A percentile compares a stretch with the other conserved stretches of the same genome.
Conservation (phyloP, 805 yeast genomes). For the Soucietia sequanensis region DNA sequence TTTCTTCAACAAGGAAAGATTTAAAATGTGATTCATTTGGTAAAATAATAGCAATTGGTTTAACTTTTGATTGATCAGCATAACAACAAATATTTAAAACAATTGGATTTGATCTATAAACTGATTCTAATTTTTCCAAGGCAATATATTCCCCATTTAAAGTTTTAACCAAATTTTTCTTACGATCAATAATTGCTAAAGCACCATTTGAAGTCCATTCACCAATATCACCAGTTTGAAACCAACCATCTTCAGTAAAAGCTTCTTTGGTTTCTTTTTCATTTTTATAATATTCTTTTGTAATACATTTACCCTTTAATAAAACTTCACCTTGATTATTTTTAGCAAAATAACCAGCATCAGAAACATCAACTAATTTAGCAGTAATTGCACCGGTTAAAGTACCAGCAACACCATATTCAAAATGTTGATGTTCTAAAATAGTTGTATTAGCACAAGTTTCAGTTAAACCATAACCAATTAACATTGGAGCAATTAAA, state of each 20-base stretch:
- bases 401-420: constrained; percentile 78
- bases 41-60: constrained; percentile 88
- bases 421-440: constrained; percentile 61
- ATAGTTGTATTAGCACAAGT: constrained; percentile 87
- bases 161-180: constrained; percentile 94
- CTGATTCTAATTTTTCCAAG: constrained; percentile 87
- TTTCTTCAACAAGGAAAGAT: constrained; percentile 52
- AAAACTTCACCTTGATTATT: constrained; percentile 91
- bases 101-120: constrained; percentile 77
- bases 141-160: constrained; percentile 97
- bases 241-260: constrained; percentile 85
- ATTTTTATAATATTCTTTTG: constrained; percentile 78
- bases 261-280: constrained; percentile 76
- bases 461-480: constrained; percentile 97
- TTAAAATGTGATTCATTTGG: constrained; percentile 72
- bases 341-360: constrained; percentile 87
- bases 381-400: constrained; percentile 79
- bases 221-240: constrained; percentile 95
- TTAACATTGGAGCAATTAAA: constrained; percentile 78
- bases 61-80: constrained; percentile 84
- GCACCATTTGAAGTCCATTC: constrained; percentile 85
- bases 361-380: constrained; percentile 87
- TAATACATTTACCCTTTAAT: constrained; percentile 71
- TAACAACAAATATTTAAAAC: constrained; percentile 87
- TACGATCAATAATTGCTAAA: constrained; percentile 84